Evolutionary conservation across 305 asterid species (phyloP), one percentile per base, ranked within the genome.

Genomic region (Caryopteris hybrid): DNA sequence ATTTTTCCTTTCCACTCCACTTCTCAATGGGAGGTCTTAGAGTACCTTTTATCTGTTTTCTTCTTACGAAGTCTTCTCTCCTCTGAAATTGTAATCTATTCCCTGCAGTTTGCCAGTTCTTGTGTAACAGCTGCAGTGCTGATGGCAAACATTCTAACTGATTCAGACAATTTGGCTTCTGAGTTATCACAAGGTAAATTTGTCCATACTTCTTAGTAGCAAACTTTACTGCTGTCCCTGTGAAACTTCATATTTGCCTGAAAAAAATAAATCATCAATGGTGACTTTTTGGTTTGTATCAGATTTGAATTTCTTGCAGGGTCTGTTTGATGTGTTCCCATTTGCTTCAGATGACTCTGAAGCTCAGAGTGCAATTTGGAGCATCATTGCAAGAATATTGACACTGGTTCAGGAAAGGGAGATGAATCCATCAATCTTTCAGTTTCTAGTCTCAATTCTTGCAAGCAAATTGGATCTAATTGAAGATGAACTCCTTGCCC

Each of bases 341-440:
- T 82, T 82, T 81, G 90, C 96, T 67, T 81, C 88, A 38, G 83
- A 75, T 36, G 93, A 81, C 55, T 41, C 61, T 8, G 96, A 85
- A 75, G 95, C 93, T 36, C 87, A 74, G 72, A 84, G 79, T 75
- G 95, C 95, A 68, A 80, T 89, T 74, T 87, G 97, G 97, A 80
- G 88, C 78, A 73, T 72, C 57, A 72, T 87, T 68, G 84, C 93
- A 62, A 81, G 88, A 84, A 22, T 87, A 75, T 61, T 87, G 80
- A 66, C 45, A 36, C 73, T 46, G 61, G 69, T 87, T 64, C 69
- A 80, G 72, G 85, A 79, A 72, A 61, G 67, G 17, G 89, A 85
- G 59, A 73, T 78, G 77, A 76, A 69, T 77, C 74, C 81, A 41
- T 67, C 85, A 66, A 61, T 57, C 43, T 76, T 87, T 72, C 75